These are phyloP conservation scores for Jatropha podagrica DNA, from an alignment of 441 rosid species.

Conservation along the genomic window DNA sequence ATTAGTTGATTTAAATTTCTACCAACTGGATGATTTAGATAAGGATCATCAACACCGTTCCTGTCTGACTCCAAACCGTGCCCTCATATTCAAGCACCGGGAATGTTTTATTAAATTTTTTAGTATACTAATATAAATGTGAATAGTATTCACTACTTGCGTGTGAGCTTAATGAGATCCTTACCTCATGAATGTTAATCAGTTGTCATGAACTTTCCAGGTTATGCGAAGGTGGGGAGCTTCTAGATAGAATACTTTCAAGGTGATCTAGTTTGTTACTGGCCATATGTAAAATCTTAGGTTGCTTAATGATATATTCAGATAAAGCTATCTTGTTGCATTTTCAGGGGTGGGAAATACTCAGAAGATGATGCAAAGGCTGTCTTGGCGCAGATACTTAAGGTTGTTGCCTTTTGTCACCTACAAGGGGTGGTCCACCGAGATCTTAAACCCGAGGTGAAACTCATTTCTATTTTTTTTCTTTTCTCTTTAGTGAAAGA, in stretches of 20 bases:
- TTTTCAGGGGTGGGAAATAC: slow-evolving; percentile 87
- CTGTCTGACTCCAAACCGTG: not conserved
- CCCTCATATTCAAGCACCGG: not conserved
- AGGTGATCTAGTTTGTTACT: slow-evolving; percentile 44
- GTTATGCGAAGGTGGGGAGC: slow-evolving; percentile 99
- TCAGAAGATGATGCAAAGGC: slow-evolving; percentile 92
- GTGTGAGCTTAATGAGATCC: slow-evolving; percentile 11
- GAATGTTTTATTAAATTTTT: not conserved
- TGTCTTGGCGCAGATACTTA: slow-evolving; percentile 82
- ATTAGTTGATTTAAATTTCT: not conserved
- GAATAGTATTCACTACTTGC: not conserved
- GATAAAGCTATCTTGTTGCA: slow-evolving; percentile 23
- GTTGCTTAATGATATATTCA: slow-evolving; percentile 21
- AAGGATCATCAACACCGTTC: not conserved
- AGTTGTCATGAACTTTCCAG: slow-evolving; percentile 43
- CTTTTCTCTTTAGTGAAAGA: slow-evolving; percentile 8
- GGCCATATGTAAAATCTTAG: slow-evolving; percentile 8
- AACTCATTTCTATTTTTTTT: slow-evolving; percentile 12
- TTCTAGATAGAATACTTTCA: slow-evolving; percentile 89
- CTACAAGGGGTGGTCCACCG: slow-evolving; percentile 96
- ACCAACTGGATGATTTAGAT: not conserved
- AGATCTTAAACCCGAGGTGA: slow-evolving; percentile 98
- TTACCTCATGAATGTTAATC: slow-evolving; percentile 10
- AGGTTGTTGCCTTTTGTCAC: slow-evolving; percentile 86
- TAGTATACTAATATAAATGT: slow-evolving; percentile 1